Percentiles rank a stretch among this genome's conserved stretches.
Evolutionary conservation across 805 yeast species (phyloP).

Genomic region (Pichia exigua): DNA sequence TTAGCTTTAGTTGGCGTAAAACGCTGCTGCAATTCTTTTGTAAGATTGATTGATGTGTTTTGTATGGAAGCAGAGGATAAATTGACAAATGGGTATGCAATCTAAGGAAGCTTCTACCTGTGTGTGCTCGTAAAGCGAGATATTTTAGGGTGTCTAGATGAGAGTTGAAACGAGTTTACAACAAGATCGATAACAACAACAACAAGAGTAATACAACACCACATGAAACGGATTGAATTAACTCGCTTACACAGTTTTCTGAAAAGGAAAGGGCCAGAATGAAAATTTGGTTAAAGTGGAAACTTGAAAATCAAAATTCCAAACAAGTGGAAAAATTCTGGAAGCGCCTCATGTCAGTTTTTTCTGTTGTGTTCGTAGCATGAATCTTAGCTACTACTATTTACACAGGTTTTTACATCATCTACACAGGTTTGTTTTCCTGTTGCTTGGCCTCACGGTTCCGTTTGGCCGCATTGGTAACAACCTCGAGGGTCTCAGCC

Average conservation of each 20-base stretch:
- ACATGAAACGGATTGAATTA: too few relatives aligned
- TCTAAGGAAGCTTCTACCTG: not conserved
- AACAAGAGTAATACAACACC: too few relatives aligned
- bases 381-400: not conserved
- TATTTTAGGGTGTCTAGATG: not conserved
- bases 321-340: not conserved
- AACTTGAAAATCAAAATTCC: not conserved
- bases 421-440: not conserved
- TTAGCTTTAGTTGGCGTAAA: not conserved
- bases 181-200: not conserved
- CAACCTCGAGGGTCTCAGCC: slow-evolving; percentile 20
- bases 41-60: not conserved
- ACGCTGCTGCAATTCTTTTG: not conserved
- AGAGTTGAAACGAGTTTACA: not conserved
- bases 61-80: not conserved
- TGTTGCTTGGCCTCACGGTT: slow-evolving; percentile 12
- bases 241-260: too few relatives aligned
- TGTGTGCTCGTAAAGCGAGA: not conserved
- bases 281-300: not conserved
- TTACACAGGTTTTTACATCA: not conserved
- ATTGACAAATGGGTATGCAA: not conserved
- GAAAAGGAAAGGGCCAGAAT: not conserved
- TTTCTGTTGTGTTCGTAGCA: not conserved
- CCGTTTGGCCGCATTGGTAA: slow-evolving; percentile 23
- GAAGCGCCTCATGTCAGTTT: too few relatives aligned